These are phyloP conservation scores for Pichia nakasei DNA, from an alignment of 805 yeast genomes.

Conservation along the genomic window DNA sequence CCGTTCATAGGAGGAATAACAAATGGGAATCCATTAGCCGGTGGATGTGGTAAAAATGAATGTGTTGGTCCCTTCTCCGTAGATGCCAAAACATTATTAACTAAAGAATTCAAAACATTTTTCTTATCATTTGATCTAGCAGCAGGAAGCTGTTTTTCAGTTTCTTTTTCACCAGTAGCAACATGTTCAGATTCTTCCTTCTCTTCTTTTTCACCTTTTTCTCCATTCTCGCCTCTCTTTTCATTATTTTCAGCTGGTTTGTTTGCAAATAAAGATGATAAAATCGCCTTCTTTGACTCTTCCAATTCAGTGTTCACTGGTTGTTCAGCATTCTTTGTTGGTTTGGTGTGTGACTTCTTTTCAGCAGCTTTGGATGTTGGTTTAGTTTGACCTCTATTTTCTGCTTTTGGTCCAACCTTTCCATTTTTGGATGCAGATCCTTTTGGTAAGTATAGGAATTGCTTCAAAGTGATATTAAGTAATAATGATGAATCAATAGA, in stretches of 20 bases:
- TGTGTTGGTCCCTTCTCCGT: background rate
- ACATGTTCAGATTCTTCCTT: no score
- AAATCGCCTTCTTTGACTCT: conserved; percentile 27
- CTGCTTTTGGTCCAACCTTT: background rate
- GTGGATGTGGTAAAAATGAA: background rate
- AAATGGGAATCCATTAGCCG: background rate
- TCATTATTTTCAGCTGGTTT: conserved; percentile 13
- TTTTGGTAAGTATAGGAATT: conserved; percentile 65
- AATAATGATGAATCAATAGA: conserved; percentile 75
- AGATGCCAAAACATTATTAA: conserved; percentile 1
- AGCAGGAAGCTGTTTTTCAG: background rate
- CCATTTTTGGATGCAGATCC: conserved; percentile 6
- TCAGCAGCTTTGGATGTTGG: conserved; percentile 4
- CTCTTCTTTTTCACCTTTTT: conserved; percentile 11
- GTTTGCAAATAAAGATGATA: conserved; percentile 16
- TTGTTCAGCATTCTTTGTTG: conserved; percentile 1
- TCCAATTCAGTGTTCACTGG: background rate
- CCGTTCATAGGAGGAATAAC: background rate
- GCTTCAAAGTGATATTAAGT: conserved; percentile 66
- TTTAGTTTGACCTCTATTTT: background rate
- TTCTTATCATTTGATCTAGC: conserved; percentile 13
- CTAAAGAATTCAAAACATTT: conserved; percentile 19
- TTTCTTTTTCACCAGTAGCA: background rate
- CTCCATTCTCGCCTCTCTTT: no score
- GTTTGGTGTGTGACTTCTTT: background rate